Base-by-base conservation (phyloP, 352 stramenopile species). In the Phytophthora megakarya region DNA sequence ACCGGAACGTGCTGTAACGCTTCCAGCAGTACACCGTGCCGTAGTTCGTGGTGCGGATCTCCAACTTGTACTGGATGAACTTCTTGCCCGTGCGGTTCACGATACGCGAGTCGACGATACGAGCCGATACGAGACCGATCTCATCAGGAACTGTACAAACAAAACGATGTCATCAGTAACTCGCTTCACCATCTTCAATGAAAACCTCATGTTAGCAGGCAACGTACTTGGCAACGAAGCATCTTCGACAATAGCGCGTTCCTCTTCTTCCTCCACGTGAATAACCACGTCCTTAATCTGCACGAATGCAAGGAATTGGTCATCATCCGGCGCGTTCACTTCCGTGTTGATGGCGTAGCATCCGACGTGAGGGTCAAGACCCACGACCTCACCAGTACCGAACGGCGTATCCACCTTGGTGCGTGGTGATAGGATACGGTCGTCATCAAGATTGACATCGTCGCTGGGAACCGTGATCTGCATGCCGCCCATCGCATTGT, bases 41-140 rank as follows among this genome's bases (percentile, higher is more conserved):
- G 66, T 93, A 94, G 78, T 94, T 96, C 37, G 66, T 89, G 47
- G 87, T 96, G 59, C 81, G 75, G 65, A 96, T 92, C 72, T 96
- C 85, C 37, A 96, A 70, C 66, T 96, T 93, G 79, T 96, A 96
- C 73, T 96, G 85, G 48, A 96, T 92, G 52, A 93, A 96, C 66
- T 94, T 94, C 63, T 92, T 92, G 60, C 82, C 82, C 33, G 78
- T 92, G 38, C 78, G 80, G 58, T 92, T 93, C 45, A 94, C 80
- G 54, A 96, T 84, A 44, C 86, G 84, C 61, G 79, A 91, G 69
- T 96, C 86, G 19, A 93, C 84, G 35, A 96, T 94, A 23, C 85
- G 83, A 30, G 86, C 87, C 35, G 87, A 88, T 26, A 92, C 83
- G 7, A 96, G 66, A 50, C 72, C 70, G 40, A 95, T 95, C 60